Conservation (phyloP, 805 yeast genomes). For the Phaffomyces thermotolerans region DNA sequence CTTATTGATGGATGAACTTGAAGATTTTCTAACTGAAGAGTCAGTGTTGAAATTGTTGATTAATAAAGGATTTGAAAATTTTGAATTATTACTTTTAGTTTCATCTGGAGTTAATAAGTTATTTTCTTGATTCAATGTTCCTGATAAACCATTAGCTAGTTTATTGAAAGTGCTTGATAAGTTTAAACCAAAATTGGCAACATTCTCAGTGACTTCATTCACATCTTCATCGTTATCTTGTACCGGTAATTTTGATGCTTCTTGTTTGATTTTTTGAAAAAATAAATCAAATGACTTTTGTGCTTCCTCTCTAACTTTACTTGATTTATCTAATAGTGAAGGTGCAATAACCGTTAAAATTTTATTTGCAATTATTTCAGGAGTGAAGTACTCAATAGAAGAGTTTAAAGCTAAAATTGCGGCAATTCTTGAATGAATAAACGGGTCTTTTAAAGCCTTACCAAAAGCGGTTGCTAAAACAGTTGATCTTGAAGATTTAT, state of each 20-base stretch:
- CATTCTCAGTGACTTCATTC: conserved; percentile 19
- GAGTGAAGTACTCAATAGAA: conserved; percentile 57
- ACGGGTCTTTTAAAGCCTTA: conserved; percentile 75
- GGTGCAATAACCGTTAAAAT: conserved; percentile 82
- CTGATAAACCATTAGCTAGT: conserved; percentile 19
- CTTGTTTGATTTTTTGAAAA: conserved; percentile 44
- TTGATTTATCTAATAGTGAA: conserved; percentile 67
- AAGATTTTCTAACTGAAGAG: not conserved
- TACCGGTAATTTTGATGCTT: conserved; percentile 31
- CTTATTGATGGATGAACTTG: too few relatives aligned
- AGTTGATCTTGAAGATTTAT: conserved; percentile 48
- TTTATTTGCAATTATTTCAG: conserved; percentile 71
- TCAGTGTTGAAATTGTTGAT: conserved; percentile 1
- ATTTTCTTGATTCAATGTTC: conserved; percentile 14
- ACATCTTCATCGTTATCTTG: conserved; percentile 22
- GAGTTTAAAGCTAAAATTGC: conserved; percentile 69
- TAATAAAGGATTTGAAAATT: conserved; percentile 7
- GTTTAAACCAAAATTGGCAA: conserved; percentile 20
- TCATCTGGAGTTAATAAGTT: conserved; percentile 10
- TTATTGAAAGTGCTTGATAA: conserved; percentile 16
- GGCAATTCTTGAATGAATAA: conserved; percentile 64
- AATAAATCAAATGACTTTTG: conserved; percentile 57
- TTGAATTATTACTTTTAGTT: conserved; percentile 17
- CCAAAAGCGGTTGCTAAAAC: conserved; percentile 85
- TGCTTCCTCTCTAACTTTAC: conserved; percentile 67